These are phyloP conservation scores for Lipomyces yamadae DNA, from an alignment of 805 yeast species.

Conservation along the genomic window DNA sequence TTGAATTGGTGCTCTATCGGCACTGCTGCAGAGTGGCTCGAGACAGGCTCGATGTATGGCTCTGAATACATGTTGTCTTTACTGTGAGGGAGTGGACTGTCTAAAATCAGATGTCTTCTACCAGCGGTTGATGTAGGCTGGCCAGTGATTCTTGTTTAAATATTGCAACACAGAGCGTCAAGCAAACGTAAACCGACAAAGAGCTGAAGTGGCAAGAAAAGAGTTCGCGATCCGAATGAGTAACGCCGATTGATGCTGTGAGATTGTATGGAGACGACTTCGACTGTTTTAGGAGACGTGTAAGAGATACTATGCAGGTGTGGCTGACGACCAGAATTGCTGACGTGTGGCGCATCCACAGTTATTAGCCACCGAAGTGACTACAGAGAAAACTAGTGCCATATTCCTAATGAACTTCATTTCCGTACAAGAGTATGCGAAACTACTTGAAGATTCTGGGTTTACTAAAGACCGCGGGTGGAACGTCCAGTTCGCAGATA, in stretches of 20 bases:
- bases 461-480: constrained; percentile 22
- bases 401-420: constrained; percentile 11
- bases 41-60: constrained; percentile 23
- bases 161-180: background rate
- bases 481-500: constrained; percentile 23
- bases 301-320: background rate
- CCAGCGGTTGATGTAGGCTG: background rate
- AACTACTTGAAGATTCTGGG: constrained; percentile 13
- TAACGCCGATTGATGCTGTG: background rate
- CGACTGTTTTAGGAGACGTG: background rate
- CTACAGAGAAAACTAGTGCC: no score
- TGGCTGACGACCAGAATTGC: background rate
- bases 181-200: background rate
- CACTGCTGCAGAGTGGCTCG: constrained; percentile 20
- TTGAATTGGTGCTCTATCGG: constrained; percentile 93
- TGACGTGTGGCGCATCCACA: background rate
- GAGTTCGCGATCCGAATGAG: no score
- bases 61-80: constrained; percentile 28
- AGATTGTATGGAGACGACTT: background rate
- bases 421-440: constrained; percentile 10
- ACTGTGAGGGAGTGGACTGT: background rate
- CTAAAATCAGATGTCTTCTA: background rate
- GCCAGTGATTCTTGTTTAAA: background rate
- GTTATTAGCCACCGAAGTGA: no score
- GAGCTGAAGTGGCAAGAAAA: background rate